phyloP scores from a whole-genome alignment of 768 basidiomycete genomes.

The Amanita exitialis region DNA sequence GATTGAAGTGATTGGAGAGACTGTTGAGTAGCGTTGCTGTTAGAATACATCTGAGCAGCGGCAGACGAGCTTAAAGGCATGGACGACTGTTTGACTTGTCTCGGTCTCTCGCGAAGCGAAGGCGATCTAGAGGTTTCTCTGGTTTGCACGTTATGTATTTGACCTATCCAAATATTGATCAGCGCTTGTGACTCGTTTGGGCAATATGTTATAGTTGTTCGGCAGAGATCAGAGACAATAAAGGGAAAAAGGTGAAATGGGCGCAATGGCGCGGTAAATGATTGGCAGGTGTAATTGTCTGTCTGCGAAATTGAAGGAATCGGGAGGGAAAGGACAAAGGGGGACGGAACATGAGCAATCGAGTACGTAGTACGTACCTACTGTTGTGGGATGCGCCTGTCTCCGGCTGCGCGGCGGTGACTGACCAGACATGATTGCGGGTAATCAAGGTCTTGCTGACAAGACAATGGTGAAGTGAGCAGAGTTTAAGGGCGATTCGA shows the following conservation, averaged over 20 bases:
- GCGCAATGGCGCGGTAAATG: background rate
- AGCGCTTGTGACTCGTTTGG: slow-evolving; percentile 5
- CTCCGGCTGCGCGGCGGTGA: slow-evolving; percentile 52
- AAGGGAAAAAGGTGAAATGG: background rate
- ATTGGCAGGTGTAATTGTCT: slow-evolving; percentile 6
- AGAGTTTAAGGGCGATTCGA: slow-evolving; percentile 17
- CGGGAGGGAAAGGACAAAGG: slow-evolving; percentile 13
- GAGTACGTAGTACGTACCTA: slow-evolving; percentile 28
- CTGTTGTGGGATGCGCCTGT: slow-evolving; percentile 35
- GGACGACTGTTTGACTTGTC: slow-evolving; percentile 48
- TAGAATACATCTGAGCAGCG: slow-evolving; percentile 37
- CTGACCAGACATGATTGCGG: slow-evolving; percentile 25
- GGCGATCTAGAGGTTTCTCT: slow-evolving; percentile 43
- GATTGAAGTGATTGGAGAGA: slow-evolving; percentile 20
- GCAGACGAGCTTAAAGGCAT: slow-evolving; percentile 50
- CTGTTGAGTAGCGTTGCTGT: slow-evolving; percentile 28
- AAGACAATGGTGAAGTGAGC: slow-evolving; percentile 11
- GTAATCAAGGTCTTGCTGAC: slow-evolving; percentile 14
- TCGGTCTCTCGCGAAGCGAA: slow-evolving; percentile 36
- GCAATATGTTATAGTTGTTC: slow-evolving; percentile 10
- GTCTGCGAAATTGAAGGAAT: slow-evolving; percentile 6
- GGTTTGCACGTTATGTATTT: slow-evolving; percentile 29
- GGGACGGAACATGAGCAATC: slow-evolving; percentile 3
- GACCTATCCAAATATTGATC: slow-evolving; percentile 22
- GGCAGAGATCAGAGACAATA: slow-evolving; percentile 10